Percentiles rank a stretch among this genome's conserved stretches.
Evolutionary conservation across 345 rosid genomes (phyloP).

Genomic region (Eucalyptus tenuipes): DNA sequence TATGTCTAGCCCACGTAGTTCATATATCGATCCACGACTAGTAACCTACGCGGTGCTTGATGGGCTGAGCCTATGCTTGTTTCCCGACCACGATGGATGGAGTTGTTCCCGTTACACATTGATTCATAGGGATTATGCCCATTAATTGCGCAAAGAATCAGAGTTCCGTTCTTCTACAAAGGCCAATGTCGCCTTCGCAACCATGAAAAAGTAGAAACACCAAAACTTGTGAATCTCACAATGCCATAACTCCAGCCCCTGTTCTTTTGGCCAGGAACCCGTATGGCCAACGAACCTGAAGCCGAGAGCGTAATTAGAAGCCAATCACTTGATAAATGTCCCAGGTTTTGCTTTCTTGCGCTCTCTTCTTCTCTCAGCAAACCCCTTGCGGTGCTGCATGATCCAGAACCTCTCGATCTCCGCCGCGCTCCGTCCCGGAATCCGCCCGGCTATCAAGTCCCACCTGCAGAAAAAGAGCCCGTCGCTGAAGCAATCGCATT

Average conservation of each 20-base stretch:
- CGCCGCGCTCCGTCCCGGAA: background rate
- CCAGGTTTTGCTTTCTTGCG: background rate
- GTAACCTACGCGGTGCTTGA: background rate
- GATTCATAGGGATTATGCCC: background rate
- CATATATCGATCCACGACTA: background rate
- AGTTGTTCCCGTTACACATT: background rate
- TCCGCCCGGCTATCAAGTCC: slow-evolving; percentile 5
- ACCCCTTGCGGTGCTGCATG: background rate
- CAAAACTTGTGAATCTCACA: background rate
- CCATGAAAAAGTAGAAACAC: background rate
- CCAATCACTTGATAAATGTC: background rate
- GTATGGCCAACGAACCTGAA: background rate
- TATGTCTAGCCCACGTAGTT: background rate
- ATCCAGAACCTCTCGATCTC: slow-evolving; percentile 8
- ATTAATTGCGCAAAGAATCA: background rate
- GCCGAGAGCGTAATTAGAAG: background rate
- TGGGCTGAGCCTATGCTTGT: background rate
- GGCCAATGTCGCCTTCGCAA: background rate
- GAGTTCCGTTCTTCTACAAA: background rate
- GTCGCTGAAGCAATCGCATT: background rate
- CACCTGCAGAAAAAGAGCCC: background rate
- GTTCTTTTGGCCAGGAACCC: background rate
- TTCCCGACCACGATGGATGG: background rate
- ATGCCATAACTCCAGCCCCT: background rate
- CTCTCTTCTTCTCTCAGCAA: background rate